Evolutionary conservation across 1,284 basidiomycete genomes (phyloP).

Genomic region (Grifola frondosa): DNA sequence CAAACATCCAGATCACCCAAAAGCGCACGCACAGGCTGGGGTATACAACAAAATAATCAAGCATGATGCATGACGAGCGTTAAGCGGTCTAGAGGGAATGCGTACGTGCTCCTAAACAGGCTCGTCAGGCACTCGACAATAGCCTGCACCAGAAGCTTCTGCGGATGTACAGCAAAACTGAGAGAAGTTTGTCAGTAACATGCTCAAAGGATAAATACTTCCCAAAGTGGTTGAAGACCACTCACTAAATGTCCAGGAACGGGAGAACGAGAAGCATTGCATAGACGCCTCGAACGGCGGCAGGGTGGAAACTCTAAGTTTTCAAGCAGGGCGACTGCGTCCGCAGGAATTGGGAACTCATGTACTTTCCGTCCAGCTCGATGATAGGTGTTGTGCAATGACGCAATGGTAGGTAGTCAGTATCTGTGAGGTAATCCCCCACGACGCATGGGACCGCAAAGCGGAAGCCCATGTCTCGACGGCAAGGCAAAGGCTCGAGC

Average conservation of each 20-base stretch:
- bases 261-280: conserved; percentile 47
- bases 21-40: conserved; percentile 33
- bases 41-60: conserved; percentile 28
- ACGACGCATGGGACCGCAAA: conserved; percentile 67
- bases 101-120: conserved; percentile 38
- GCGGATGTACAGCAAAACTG: conserved; percentile 41
- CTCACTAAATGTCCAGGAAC: conserved; percentile 36
- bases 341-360: conserved; percentile 58
- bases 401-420: conserved; percentile 61
- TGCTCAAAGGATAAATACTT: too few species aligned
- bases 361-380: conserved; percentile 71
- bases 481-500: too few species aligned
- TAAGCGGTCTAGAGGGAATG: conserved; percentile 40
- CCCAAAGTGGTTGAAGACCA: too few species aligned
- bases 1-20: conserved; percentile 40
- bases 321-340: conserved; percentile 34
- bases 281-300: conserved; percentile 30
- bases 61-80: conserved; percentile 32
- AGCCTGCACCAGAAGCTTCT: conserved; percentile 40
- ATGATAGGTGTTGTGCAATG: conserved; percentile 66
- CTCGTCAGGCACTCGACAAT: conserved; percentile 39
- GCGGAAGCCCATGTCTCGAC: conserved; percentile 58
- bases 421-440: conserved; percentile 60
- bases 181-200: background rate
- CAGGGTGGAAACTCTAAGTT: conserved; percentile 26